A percentile compares a stretch with the other conserved stretches of the same genome.
These are phyloP conservation scores for Gossypium davidsonii DNA, from an alignment of 441 rosid genomes.

Conservation along the genomic window DNA sequence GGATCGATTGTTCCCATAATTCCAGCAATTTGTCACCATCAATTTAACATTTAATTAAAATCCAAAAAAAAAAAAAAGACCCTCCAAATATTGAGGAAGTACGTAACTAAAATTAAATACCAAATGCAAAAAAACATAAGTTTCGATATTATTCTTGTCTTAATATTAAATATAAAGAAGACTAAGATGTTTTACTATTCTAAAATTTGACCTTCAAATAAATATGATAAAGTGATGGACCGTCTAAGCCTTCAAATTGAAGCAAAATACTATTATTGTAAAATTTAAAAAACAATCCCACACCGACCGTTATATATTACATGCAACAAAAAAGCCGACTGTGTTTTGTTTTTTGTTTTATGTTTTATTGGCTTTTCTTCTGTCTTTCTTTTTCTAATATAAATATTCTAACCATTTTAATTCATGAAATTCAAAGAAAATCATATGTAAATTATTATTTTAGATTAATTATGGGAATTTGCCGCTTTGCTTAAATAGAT, in stretches of 20 bases:
- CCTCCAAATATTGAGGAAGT: constrained; percentile 18
- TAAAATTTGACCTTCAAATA: too few species aligned
- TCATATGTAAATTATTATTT: too few species aligned
- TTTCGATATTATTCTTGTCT: constrained; percentile 5
- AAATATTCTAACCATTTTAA: too few species aligned
- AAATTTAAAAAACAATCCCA: not conserved
- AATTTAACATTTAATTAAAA: not conserved
- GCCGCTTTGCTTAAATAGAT: constrained; percentile 17
- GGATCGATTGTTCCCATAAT: constrained; percentile 5
- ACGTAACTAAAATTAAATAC: not conserved
- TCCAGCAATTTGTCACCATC: constrained; percentile 19
- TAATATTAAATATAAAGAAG: not conserved
- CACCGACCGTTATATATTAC: not conserved
- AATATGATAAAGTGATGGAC: not conserved
- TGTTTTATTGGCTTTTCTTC: not conserved
- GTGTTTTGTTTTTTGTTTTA: constrained; percentile 6
- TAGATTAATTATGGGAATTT: not conserved
- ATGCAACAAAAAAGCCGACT: constrained; percentile 33
- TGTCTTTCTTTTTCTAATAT: not conserved
- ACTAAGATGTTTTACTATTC: not conserved
- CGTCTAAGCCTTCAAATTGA: not conserved
- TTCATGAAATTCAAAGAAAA: too few species aligned
- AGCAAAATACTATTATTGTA: constrained; percentile 6
- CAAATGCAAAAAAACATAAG: not conserved
- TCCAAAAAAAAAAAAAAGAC: not conserved